phyloP scores from a whole-genome alignment of 225 moss, liverwort and hornwort species.

The Straminergon stramineum region DNA sequence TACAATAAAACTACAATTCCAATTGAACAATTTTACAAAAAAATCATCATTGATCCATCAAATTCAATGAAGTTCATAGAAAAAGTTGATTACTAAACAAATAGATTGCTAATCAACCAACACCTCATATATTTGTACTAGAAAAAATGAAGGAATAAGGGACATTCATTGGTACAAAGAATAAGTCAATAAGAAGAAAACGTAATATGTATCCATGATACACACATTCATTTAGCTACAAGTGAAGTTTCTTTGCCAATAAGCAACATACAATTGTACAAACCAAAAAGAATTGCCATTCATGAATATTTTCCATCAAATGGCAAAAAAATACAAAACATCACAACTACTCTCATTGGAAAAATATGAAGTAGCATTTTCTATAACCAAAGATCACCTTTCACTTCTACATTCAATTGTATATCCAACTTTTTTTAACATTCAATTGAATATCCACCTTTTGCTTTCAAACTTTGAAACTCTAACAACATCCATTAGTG shows the following conservation, averaged over 20 bases:
- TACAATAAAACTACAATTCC: neutral
- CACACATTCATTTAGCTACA: neutral
- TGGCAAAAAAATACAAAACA: neutral
- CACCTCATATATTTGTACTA: neutral
- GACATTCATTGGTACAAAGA: neutral
- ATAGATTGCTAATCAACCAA: neutral
- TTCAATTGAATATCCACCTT: neutral
- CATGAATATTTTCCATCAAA: neutral
- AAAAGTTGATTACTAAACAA: no score
- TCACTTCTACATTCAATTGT: neutral
- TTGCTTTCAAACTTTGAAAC: neutral
- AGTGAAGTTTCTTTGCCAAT: neutral
- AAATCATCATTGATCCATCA: neutral
- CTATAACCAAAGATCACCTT: neutral
- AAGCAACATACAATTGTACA: fast-evolving
- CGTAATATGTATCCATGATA: neutral
- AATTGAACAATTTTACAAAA: neutral
- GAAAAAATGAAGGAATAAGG: neutral
- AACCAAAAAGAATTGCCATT: neutral
- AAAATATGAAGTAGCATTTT: neutral
- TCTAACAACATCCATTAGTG: neutral
- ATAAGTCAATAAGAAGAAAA: neutral
- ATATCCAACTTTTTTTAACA: no score
- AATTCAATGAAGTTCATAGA: neutral
- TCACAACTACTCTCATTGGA: no score